A percentile compares a stretch with the other conserved stretches of the same genome.
These are phyloP conservation scores for Botrytis cinerea DNA, from an alignment of 2,329 filamentous ascomycete genomes.

Conservation along the genomic window DNA sequence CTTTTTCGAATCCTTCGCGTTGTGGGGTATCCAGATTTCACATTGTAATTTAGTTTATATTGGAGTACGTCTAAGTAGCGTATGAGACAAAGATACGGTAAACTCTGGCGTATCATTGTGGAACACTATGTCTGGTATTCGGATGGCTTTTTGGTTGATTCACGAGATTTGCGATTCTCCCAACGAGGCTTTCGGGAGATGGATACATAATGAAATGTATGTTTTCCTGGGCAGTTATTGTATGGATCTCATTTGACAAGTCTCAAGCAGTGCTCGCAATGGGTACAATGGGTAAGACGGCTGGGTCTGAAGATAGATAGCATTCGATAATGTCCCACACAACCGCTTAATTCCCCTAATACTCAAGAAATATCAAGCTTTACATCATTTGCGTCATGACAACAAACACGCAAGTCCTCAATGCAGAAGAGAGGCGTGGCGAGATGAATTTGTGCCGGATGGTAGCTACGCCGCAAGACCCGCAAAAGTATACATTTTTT, in stretches of 20 bases:
- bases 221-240: background rate
- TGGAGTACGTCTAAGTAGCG: conserved; percentile 1
- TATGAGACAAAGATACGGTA: background rate
- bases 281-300: too few species aligned
- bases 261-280: conserved; percentile 1
- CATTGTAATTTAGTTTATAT: background rate
- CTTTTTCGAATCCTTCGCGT: background rate
- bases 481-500: background rate
- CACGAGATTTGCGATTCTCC: background rate
- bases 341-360: background rate
- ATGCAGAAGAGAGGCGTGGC: background rate
- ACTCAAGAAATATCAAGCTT: background rate
- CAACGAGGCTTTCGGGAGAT: background rate
- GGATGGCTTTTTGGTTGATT: background rate
- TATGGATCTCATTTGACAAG: background rate
- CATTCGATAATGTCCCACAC: background rate
- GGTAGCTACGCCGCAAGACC: background rate
- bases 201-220: background rate
- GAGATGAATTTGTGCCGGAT: background rate
- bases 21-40: background rate
- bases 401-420: too few species aligned
- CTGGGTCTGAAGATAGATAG: too few species aligned
- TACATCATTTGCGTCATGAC: background rate
- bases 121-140: background rate
- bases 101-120: background rate